Evolutionary conservation across 2,329 filamentous ascomycete species (phyloP).

Genomic region (Herpotrichia juniperi): DNA sequence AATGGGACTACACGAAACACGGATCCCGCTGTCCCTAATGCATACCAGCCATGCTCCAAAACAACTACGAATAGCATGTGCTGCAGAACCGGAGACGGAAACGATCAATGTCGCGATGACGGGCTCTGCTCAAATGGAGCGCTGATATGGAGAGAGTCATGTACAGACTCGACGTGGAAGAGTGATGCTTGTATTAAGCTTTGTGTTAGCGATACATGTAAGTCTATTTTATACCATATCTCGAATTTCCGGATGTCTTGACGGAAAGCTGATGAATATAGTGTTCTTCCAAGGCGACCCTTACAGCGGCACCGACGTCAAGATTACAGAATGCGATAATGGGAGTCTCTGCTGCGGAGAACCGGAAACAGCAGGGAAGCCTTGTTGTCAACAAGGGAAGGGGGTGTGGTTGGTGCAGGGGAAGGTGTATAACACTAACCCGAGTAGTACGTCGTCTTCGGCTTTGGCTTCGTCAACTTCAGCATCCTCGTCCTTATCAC

Average conservation of each 20-base stretch:
- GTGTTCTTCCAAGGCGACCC: neutral
- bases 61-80: slow-evolving; percentile 1
- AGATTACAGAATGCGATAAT: neutral
- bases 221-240: neutral
- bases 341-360: neutral
- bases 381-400: neutral
- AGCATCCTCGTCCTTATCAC: too few relatives aligned
- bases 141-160: neutral
- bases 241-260: neutral
- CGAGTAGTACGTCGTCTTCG: neutral
- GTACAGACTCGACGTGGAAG: neutral
- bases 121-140: neutral
- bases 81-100: neutral
- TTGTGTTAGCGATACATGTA: neutral
- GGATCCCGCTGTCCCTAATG: neutral
- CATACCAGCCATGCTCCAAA: neutral
- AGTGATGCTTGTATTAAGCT: neutral
- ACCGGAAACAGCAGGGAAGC: neutral
- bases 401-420: neutral
- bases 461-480: neutral
- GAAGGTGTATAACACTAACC: neutral
- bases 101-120: neutral
- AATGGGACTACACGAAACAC: slow-evolving; percentile 1
- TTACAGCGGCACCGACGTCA: neutral
- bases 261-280: neutral